phyloP scores from a whole-genome alignment of 2,329 filamentous ascomycete species.

The Shiraia bambusicola region DNA sequence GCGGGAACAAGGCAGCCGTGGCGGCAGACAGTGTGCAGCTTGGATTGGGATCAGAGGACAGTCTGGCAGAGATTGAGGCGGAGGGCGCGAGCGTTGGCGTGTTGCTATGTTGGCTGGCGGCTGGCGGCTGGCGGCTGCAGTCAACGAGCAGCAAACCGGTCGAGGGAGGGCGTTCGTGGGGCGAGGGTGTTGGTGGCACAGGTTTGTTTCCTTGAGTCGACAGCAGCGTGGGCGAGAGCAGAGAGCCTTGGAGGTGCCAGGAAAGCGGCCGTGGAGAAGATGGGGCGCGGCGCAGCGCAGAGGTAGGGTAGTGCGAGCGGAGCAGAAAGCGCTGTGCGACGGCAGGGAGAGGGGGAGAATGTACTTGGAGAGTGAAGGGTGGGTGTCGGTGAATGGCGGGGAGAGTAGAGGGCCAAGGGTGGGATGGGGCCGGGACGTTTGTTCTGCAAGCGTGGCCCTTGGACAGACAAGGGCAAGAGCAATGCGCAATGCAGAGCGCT shows the following conservation, averaged over 20 bases:
- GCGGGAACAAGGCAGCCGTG: too few species aligned
- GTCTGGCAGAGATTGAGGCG: constrained; percentile 1
- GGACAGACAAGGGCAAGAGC: too few species aligned
- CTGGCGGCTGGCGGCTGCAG: constrained; percentile 14
- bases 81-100: too few species aligned
- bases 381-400: constrained; percentile 33
- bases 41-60: too few species aligned
- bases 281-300: constrained; percentile 10
- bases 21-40: too few species aligned
- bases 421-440: constrained; percentile 18
- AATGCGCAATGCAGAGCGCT: background rate
- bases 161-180: constrained; percentile 13
- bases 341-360: constrained; percentile 21
- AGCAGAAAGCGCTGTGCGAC: constrained; percentile 27
- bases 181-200: constrained; percentile 27
- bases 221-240: constrained; percentile 15
- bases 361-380: constrained; percentile 11
- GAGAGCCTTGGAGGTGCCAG: constrained; percentile 2
- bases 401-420: constrained; percentile 21
- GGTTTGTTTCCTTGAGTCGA: constrained; percentile 31
- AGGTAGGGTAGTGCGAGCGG: constrained; percentile 13
- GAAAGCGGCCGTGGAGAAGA: constrained; percentile 9
- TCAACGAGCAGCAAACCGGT: constrained; percentile 22
- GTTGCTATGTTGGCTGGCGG: constrained; percentile 1
- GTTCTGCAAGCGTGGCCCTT: constrained; percentile 3